Conservation (phyloP, 345 rosid genomes). For the Barbarea vulgaris region DNA sequence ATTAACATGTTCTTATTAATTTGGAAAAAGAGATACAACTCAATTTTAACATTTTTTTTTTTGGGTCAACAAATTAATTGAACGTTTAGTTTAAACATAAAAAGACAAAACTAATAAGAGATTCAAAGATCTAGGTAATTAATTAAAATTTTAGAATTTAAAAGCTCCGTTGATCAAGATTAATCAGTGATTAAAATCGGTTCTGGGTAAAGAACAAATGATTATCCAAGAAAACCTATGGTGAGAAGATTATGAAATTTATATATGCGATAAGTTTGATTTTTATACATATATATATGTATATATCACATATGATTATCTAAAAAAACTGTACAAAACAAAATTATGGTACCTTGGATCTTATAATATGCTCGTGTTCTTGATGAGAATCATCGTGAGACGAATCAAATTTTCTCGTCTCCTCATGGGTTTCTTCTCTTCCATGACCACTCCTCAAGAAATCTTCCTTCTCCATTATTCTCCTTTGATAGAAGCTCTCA, state of each 20-base stretch:
- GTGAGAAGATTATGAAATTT: slow-evolving; percentile 7
- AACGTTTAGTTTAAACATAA: background rate
- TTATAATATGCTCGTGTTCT: slow-evolving; percentile 37
- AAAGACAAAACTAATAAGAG: background rate
- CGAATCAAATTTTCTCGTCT: slow-evolving; percentile 38
- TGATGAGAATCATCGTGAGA: slow-evolving; percentile 36
- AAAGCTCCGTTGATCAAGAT: background rate
- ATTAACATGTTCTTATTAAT: background rate
- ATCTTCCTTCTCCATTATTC: slow-evolving; percentile 26
- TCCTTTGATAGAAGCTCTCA: slow-evolving; percentile 38
- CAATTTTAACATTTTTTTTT: background rate
- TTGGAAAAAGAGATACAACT: background rate
- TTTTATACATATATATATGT: background rate
- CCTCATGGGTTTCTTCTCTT: slow-evolving; percentile 35
- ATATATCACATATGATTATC: background rate
- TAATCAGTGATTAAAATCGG: background rate
- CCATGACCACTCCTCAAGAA: slow-evolving; percentile 28
- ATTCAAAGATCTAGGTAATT: slow-evolving; percentile 16
- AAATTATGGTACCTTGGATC: slow-evolving; percentile 43
- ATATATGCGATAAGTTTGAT: background rate
- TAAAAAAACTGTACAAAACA: background rate
- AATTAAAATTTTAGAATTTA: background rate
- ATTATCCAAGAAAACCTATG: slow-evolving; percentile 1
- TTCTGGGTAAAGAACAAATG: background rate
- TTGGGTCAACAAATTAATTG: background rate